Evolutionary conservation across 2,329 filamentous ascomycete genomes (phyloP), one percentile per base, ranked within the genome.

Genomic region (Xylaria polymorpha): DNA sequence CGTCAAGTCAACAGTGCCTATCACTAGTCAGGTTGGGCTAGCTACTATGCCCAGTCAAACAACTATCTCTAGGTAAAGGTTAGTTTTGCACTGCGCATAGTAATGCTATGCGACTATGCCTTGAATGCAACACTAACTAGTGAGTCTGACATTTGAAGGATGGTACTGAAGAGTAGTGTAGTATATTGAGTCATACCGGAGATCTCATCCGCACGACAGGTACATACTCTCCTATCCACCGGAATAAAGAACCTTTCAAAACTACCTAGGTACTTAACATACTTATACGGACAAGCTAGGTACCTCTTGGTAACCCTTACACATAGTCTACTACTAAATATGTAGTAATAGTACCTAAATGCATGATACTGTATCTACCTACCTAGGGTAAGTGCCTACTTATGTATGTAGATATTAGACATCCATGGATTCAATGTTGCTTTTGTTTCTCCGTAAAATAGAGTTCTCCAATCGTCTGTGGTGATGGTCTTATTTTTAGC

Each of bases 131-230:
- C 44, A 29, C 37, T 50, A 53, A 25, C 48, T 62, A 58, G 60
- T 39, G 59, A 29, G 46, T 67, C 60, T 63, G 46, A 29, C 44
- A 20, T 53, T 51, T 15, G 59, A 48, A 57, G 53, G 59, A 63
- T 62, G 32, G 60, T 37, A 46, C 37, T 32, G 51, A 41, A 41
- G n/a, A 51, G 55, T 44, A 43, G 12, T 25, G 14, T 4, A 53
- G 35, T 41, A 35, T 53, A 56, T 64, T 68, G 66, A 68, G 66
- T 64, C 66, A 68, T 64, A 58, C 61, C 61, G 56, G 56, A 46
- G n/a, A 68, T 58, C 46, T 61, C 22, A 14, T 41, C 25, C 39
- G 29, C 18, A 46, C 44, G 41, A 39, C 15, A 22, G 12, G 39
- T 39, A 62, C 44, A 41, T 53, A 41, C 6, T 12, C 35, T 53